A percentile compares a stretch with the other conserved stretches of the same genome.
phyloP scores from a whole-genome alignment of 192 early-diverging fungal genomes.

The Helicostylum pulchrum region DNA sequence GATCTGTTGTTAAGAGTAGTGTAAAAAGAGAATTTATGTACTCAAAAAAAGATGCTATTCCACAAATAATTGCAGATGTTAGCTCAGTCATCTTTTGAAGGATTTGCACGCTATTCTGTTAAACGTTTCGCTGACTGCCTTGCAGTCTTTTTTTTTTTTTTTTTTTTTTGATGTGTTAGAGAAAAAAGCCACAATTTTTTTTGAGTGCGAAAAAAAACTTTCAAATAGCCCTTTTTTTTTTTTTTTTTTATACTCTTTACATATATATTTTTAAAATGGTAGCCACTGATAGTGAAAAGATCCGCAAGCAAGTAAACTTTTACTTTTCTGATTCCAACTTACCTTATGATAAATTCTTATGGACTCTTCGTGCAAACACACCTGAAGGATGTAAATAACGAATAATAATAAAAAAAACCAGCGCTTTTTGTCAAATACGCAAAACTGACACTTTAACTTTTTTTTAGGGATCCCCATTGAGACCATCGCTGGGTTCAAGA shows the following conservation, averaged over 20 bases:
- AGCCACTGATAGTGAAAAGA: slow-evolving; percentile 36
- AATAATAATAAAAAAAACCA: neutral
- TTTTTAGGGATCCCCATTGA: slow-evolving; percentile 45
- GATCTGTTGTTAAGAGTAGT: no score
- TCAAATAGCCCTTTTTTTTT: neutral
- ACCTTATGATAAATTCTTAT: slow-evolving; percentile 54
- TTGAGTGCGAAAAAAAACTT: neutral
- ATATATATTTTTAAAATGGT: neutral
- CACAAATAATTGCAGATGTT: no score
- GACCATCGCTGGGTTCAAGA: slow-evolving; percentile 53
- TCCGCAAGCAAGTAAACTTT: slow-evolving; percentile 62
- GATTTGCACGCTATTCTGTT: no score
- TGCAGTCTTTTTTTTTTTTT: no score
- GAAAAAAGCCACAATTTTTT: no score
- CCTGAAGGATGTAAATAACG: slow-evolving; percentile 48
- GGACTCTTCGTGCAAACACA: slow-evolving; percentile 36
- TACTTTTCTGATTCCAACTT: slow-evolving; percentile 63
- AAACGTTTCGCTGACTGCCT: no score
- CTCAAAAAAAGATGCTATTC: no score
- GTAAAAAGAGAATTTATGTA: no score
- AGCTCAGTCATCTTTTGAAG: no score
- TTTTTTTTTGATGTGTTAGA: no score
- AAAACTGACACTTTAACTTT: no score
- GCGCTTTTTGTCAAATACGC: no score
- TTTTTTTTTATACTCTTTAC: slow-evolving; percentile 6